Evolutionary conservation across 352 stramenopile genomes (phyloP).

Genomic region (Ochromonadaceae sp.): DNA sequence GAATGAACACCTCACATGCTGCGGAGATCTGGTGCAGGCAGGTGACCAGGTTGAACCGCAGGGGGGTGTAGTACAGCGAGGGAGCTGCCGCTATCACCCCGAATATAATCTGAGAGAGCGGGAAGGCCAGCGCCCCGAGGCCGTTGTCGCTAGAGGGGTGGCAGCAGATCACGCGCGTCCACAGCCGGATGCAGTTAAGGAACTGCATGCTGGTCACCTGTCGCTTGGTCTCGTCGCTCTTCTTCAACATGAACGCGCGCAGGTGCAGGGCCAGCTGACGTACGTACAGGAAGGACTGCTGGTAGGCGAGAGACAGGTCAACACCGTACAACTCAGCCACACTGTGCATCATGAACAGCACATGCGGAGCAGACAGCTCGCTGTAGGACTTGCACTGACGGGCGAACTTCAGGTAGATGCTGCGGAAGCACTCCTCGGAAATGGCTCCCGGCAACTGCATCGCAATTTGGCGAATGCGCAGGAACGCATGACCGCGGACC

Average conservation of each 20-base stretch:
- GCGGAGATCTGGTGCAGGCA: conserved; percentile 87
- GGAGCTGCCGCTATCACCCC: conserved; percentile 44
- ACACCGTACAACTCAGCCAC: conserved; percentile 94
- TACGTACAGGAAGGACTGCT: conserved; percentile 98
- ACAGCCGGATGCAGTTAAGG: conserved; percentile 88
- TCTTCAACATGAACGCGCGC: conserved; percentile 80
- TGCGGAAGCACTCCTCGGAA: conserved; percentile 84
- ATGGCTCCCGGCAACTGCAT: conserved; percentile 86
- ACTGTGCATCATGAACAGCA: conserved; percentile 86
- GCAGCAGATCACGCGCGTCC: conserved; percentile 33
- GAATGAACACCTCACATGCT: conserved; percentile 82
- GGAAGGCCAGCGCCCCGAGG: conserved; percentile 47
- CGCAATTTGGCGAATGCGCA: conserved; percentile 83
- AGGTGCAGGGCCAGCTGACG: conserved; percentile 93
- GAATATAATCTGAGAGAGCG: conserved; percentile 77
- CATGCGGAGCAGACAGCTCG: conserved; percentile 28
- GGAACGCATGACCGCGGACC: too few species aligned
- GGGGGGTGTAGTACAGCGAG: conserved; percentile 52
- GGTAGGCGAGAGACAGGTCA: conserved; percentile 88
- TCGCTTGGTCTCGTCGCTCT: conserved; percentile 65
- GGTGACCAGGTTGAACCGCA: conserved; percentile 89
- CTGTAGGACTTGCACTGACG: conserved; percentile 9
- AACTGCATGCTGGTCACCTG: conserved; percentile 91
- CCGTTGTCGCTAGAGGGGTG: conserved; percentile 17
- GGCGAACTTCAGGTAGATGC: conserved; percentile 66